Conservation (phyloP, 805 yeast genomes). For the Lipomyces yamanashiensis region DNA sequence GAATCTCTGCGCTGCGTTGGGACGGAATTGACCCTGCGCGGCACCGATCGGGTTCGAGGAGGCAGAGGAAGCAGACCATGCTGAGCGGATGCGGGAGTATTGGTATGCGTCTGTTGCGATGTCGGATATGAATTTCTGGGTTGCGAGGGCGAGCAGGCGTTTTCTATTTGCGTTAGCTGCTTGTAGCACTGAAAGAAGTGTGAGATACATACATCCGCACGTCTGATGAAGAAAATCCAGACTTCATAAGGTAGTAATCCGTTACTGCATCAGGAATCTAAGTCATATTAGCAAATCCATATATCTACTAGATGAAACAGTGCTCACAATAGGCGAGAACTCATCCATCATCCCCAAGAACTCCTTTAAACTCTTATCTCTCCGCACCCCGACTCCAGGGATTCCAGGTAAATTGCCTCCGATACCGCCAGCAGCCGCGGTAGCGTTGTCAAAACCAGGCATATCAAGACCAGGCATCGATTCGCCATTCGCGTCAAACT, state of each 20-base stretch:
- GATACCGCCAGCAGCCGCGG: neutral
- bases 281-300: neutral
- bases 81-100: constrained; percentile 88
- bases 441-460: constrained; percentile 19
- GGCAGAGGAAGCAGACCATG: constrained; percentile 63
- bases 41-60: constrained; percentile 79
- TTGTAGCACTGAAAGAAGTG: neutral
- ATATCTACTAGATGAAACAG: constrained; percentile 36
- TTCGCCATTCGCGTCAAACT: neutral
- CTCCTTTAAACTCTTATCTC: constrained; percentile 79
- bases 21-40: constrained; percentile 30
- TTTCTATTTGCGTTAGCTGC: constrained; percentile 48
- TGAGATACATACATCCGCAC: constrained; percentile 54
- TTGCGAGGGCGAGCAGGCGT: constrained; percentile 87
- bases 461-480: neutral
- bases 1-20: constrained; percentile 44
- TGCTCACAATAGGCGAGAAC: constrained; percentile 91
- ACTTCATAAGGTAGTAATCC: constrained; percentile 76
- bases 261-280: constrained; percentile 80
- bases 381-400: constrained; percentile 27
- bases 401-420: neutral
- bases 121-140: constrained; percentile 93
- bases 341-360: constrained; percentile 89
- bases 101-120: constrained; percentile 97
- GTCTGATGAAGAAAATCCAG: constrained; percentile 84